These are phyloP conservation scores for Carallia pectinifolia DNA, from an alignment of 345 rosid species.

Conservation along the genomic window DNA sequence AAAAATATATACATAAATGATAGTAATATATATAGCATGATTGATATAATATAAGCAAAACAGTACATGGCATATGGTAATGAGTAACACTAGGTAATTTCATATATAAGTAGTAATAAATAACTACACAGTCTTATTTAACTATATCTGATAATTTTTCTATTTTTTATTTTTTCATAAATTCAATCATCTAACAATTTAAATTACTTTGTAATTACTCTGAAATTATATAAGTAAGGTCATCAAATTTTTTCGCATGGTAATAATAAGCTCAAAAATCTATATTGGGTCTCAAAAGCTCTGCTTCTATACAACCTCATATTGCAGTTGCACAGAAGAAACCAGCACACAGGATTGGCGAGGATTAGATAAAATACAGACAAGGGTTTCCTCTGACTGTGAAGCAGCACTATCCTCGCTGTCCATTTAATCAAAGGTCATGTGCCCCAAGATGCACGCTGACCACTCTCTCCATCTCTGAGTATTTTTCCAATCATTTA, in stretches of 20 bases:
- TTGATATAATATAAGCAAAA: not conserved
- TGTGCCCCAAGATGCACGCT: slow-evolving; percentile 55
- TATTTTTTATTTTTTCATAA: too few species aligned
- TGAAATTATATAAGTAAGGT: too few species aligned
- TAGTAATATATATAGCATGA: not conserved
- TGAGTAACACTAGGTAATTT: too few species aligned
- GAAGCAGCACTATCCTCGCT: slow-evolving; percentile 33
- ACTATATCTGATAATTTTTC: too few species aligned
- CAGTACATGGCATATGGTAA: slow-evolving; percentile 16
- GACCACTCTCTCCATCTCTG: slow-evolving; percentile 18
- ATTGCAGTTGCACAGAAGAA: not conserved
- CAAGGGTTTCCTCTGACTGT: slow-evolving; percentile 24
- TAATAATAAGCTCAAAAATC: too few species aligned
- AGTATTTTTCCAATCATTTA: not conserved
- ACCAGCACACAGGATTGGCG: slow-evolving; percentile 20
- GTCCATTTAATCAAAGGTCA: slow-evolving; percentile 44
- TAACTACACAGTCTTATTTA: too few species aligned
- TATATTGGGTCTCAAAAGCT: slow-evolving; percentile 14
- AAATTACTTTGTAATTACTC: too few species aligned
- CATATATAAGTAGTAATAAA: too few species aligned
- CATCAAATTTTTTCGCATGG: too few species aligned
- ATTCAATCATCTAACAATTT: too few species aligned
- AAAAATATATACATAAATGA: too few species aligned
- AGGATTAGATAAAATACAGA: slow-evolving; percentile 21
- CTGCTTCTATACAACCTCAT: not conserved